These are phyloP conservation scores for Hyphopichia pseudoburtonii DNA, from an alignment of 1,139 yeast genomes.

Conservation along the genomic window DNA sequence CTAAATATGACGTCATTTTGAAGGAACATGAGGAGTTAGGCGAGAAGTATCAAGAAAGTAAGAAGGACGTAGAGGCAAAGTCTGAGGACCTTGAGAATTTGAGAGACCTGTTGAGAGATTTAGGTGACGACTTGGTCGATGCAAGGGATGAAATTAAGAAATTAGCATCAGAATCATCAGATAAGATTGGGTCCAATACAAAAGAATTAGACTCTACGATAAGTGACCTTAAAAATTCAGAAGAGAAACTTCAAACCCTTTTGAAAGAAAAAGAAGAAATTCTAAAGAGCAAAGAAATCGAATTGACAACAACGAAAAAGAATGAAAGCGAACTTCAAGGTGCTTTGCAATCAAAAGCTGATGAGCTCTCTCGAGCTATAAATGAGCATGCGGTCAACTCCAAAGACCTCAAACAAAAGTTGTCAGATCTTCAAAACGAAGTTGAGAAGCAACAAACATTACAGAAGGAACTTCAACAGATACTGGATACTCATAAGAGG, in stretches of 20 bases:
- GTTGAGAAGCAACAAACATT: slow-evolving; percentile 3
- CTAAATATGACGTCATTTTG: slow-evolving; percentile 8
- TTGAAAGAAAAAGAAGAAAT: slow-evolving; percentile 15
- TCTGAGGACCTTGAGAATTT: slow-evolving; percentile 56
- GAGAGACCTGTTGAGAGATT: slow-evolving; percentile 68
- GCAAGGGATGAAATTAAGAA: slow-evolving; percentile 43
- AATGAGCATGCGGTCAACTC: slow-evolving; percentile 9
- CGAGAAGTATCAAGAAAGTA: slow-evolving; percentile 14
- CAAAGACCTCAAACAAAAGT: slow-evolving; percentile 7
- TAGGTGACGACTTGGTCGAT: slow-evolving; percentile 74
- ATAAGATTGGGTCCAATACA: neutral
- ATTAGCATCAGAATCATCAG: slow-evolving; percentile 11
- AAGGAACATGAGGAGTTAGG: slow-evolving; percentile 18
- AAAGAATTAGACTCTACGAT: neutral
- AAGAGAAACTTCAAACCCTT: slow-evolving; percentile 9
- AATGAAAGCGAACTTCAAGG: slow-evolving; percentile 5
- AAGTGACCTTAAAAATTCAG: slow-evolving; percentile 1
- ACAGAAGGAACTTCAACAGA: slow-evolving; percentile 9
- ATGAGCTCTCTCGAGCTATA: slow-evolving; percentile 5
- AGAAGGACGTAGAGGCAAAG: slow-evolving; percentile 25
- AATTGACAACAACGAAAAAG: neutral
- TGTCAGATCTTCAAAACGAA: slow-evolving; percentile 7
- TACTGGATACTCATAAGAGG: slow-evolving; percentile 9
- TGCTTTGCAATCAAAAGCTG: slow-evolving; percentile 2
- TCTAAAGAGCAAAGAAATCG: slow-evolving; percentile 7